Conservation (phyloP, 1,139 yeast species). For the Waltiozyma sp. region DNA sequence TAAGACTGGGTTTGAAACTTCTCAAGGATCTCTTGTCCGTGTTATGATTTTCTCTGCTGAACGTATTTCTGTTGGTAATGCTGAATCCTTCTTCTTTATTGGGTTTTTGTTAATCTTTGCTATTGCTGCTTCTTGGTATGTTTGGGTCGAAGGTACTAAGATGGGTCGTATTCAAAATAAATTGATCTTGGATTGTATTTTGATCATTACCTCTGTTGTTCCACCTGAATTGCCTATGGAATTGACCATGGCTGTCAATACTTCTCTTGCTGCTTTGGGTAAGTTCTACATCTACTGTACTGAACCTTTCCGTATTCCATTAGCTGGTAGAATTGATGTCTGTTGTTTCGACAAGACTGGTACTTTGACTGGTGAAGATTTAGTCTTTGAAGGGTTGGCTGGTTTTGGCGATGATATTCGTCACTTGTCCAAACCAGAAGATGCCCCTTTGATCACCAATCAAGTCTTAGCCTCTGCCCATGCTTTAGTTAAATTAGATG, state of each 20-base stretch:
- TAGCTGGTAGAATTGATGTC: slow-evolving; percentile 96
- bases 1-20: slow-evolving; percentile 94
- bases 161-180: slow-evolving; percentile 94
- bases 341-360: slow-evolving; percentile 99
- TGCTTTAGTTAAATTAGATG: slow-evolving; percentile 86
- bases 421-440: slow-evolving; percentile 45
- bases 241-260: slow-evolving; percentile 93
- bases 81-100: slow-evolving; percentile 87
- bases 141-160: slow-evolving; percentile 94
- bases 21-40: slow-evolving; percentile 95
- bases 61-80: slow-evolving; percentile 92
- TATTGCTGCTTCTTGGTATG: slow-evolving; percentile 93
- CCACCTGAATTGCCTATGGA: slow-evolving; percentile 99
- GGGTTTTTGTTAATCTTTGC: slow-evolving; percentile 85
- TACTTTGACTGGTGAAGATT: slow-evolving; percentile 93
- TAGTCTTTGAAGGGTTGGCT: slow-evolving; percentile 93
- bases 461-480: slow-evolving; percentile 90
- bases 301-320: slow-evolving; percentile 96
- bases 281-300: slow-evolving; percentile 92
- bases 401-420: slow-evolving; percentile 52
- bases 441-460: slow-evolving; percentile 56
- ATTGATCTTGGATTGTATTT: slow-evolving; percentile 86
- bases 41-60: slow-evolving; percentile 97
- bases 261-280: slow-evolving; percentile 77
- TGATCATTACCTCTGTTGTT: slow-evolving; percentile 92